These are phyloP conservation scores for Hymenoscyphus infarciens DNA, from an alignment of 2,329 filamentous ascomycete genomes.

Conservation along the genomic window DNA sequence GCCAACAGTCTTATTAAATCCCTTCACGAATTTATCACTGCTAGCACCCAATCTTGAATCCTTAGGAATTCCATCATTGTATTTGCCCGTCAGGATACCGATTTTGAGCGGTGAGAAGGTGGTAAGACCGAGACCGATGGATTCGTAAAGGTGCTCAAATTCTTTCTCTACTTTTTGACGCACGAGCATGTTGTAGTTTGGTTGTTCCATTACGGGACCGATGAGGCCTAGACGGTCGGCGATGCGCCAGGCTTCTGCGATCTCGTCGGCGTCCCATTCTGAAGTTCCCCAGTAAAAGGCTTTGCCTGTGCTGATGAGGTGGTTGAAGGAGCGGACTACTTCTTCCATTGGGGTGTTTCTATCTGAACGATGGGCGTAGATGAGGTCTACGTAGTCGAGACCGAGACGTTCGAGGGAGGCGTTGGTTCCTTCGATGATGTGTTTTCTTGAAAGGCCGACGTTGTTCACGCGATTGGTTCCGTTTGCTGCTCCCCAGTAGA, in stretches of 20 bases:
- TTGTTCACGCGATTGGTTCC: constrained; percentile 46
- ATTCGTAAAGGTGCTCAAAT: constrained; percentile 56
- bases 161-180: constrained; percentile 62
- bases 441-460: constrained; percentile 54
- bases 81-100: constrained; percentile 64
- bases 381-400: constrained; percentile 59
- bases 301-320: constrained; percentile 64
- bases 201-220: constrained; percentile 64
- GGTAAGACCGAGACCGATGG: constrained; percentile 58
- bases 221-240: constrained; percentile 59
- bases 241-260: constrained; percentile 58
- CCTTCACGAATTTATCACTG: constrained; percentile 47
- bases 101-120: constrained; percentile 58
- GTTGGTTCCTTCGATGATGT: constrained; percentile 57
- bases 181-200: constrained; percentile 61
- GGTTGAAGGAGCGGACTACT: constrained; percentile 66
- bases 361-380: constrained; percentile 68
- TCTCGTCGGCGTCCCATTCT: constrained; percentile 64
- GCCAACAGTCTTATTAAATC: constrained; percentile 41
- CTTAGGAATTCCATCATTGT: constrained; percentile 59
- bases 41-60: constrained; percentile 56
- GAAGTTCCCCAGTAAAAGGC: constrained; percentile 70
- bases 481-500: constrained; percentile 58
- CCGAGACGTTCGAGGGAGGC: constrained; percentile 46
- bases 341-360: constrained; percentile 67